These are phyloP conservation scores for Hemileccinum rubropunctum DNA, from an alignment of 768 basidiomycete species.

Conservation along the genomic window DNA sequence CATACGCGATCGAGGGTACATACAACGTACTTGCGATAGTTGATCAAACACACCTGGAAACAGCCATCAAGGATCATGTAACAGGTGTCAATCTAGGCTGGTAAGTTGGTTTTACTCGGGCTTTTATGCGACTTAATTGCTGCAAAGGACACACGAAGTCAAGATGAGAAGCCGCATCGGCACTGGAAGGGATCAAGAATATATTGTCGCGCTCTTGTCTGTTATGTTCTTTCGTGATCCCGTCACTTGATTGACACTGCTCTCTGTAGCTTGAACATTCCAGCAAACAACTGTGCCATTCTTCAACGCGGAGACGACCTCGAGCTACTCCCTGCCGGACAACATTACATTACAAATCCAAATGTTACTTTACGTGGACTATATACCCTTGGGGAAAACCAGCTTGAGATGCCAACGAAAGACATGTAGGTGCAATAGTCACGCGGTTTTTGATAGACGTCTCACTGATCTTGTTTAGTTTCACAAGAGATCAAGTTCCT, in stretches of 20 bases:
- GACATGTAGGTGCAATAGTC: constrained; percentile 56
- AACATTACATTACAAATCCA: constrained; percentile 82
- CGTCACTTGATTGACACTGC: background rate
- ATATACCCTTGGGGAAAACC: constrained; percentile 80
- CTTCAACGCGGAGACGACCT: constrained; percentile 80
- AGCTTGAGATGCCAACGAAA: constrained; percentile 84
- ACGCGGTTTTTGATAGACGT: background rate
- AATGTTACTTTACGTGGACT: constrained; percentile 78
- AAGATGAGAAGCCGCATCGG: constrained; percentile 65
- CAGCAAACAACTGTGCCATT: constrained; percentile 85
- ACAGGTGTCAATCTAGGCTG: constrained; percentile 65
- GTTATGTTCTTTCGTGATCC: constrained; percentile 2
- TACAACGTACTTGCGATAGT: constrained; percentile 76
- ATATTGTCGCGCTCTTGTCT: constrained; percentile 80
- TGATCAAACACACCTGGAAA: constrained; percentile 77
- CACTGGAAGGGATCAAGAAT: constrained; percentile 48
- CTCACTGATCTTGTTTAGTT: constrained; percentile 38
- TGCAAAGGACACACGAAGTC: constrained; percentile 62
- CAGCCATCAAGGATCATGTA: constrained; percentile 54
- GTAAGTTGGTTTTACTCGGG: constrained; percentile 18
- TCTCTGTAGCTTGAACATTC: constrained; percentile 64
- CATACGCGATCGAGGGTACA: constrained; percentile 75
- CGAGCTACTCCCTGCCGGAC: constrained; percentile 74
- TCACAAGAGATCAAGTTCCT: constrained; percentile 84
- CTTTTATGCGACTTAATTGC: constrained; percentile 1